Evolutionary conservation across 768 basidiomycete genomes (phyloP).

Genomic region (Pisolithus sp.): DNA sequence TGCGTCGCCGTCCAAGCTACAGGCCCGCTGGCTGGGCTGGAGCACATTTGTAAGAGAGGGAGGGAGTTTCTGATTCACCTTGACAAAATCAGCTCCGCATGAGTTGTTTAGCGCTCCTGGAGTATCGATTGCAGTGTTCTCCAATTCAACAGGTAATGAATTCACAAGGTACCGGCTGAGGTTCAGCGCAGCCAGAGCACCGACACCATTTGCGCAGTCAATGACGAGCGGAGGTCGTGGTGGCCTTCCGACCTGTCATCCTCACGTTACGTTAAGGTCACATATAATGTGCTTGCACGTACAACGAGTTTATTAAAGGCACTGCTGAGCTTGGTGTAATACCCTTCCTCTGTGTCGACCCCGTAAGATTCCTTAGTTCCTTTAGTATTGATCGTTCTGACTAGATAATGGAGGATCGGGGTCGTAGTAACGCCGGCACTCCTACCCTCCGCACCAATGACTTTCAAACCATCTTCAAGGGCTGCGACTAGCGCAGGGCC

Average conservation of each 20-base stretch:
- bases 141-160: slow-evolving; percentile 55
- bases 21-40: slow-evolving; percentile 71
- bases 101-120: slow-evolving; percentile 73
- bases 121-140: slow-evolving; percentile 61
- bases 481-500: slow-evolving; percentile 70
- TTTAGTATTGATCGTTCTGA: slow-evolving; percentile 82
- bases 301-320: slow-evolving; percentile 89
- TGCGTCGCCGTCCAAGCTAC: slow-evolving; percentile 95
- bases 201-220: slow-evolving; percentile 99
- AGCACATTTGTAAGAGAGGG: slow-evolving; percentile 62
- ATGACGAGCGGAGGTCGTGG: slow-evolving; percentile 57
- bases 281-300: slow-evolving; percentile 26
- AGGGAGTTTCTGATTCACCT: slow-evolving; percentile 84
- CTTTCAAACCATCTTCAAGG: slow-evolving; percentile 76
- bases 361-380: slow-evolving; percentile 75
- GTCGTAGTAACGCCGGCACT: slow-evolving; percentile 88
- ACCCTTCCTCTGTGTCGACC: slow-evolving; percentile 73
- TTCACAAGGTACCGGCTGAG: slow-evolving; percentile 55
- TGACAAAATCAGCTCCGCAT: slow-evolving; percentile 96
- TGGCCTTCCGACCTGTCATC: slow-evolving; percentile 49
- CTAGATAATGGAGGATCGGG: slow-evolving; percentile 92
- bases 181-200: slow-evolving; percentile 61
- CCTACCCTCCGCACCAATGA: slow-evolving; percentile 59
- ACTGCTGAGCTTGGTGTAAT: slow-evolving; percentile 70
- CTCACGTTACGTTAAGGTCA: slow-evolving; percentile 4